Evolutionary conservation across 2,329 filamentous ascomycete species (phyloP).

Genomic region (Thelonectria blattea): DNA sequence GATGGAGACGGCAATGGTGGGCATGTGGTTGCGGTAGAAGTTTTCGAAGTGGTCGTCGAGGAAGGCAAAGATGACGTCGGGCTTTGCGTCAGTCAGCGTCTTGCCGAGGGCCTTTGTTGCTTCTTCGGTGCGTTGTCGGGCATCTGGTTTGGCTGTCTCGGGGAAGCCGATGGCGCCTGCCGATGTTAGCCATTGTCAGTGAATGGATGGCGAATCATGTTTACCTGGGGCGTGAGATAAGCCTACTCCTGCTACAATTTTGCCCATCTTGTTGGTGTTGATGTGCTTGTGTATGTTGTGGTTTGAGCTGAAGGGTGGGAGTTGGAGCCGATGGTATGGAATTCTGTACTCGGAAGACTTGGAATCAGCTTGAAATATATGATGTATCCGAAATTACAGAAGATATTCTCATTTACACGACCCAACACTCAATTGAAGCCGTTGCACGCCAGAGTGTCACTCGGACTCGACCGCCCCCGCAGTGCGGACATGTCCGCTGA

Average conservation of each 20-base stretch:
- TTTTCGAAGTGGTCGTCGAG: slow-evolving; percentile 42
- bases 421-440: no score
- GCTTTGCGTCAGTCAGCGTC: slow-evolving; percentile 36
- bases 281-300: background rate
- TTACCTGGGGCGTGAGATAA: slow-evolving; percentile 16
- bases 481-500: no score
- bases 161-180: slow-evolving; percentile 38
- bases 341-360: no score
- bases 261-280: slow-evolving; percentile 6
- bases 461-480: no score
- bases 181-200: background rate
- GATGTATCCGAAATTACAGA: no score
- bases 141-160: slow-evolving; percentile 36
- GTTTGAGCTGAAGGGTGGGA: no score
- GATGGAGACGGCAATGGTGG: slow-evolving; percentile 37
- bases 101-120: slow-evolving; percentile 36
- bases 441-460: no score
- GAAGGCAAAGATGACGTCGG: slow-evolving; percentile 41
- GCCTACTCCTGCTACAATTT: slow-evolving; percentile 7
- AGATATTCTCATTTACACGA: no score
- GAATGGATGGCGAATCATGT: background rate
- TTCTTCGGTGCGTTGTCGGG: slow-evolving; percentile 33
- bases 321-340: no score
- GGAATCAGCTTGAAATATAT: no score
- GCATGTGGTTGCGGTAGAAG: slow-evolving; percentile 40